Evolutionary conservation across 1,284 basidiomycete genomes (phyloP).

Genomic region (Microbotryum scabiosae): DNA sequence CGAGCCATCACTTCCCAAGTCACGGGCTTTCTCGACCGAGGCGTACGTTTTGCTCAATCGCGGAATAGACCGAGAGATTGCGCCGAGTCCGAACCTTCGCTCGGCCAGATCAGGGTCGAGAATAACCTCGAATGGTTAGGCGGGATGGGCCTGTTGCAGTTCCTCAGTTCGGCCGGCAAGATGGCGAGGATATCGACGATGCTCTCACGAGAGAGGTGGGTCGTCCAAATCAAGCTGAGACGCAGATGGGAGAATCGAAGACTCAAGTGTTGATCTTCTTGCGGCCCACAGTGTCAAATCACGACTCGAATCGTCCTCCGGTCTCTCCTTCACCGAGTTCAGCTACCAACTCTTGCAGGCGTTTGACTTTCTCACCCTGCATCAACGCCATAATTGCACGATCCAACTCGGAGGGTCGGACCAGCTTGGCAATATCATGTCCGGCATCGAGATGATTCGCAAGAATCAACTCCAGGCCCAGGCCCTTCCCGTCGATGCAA

Average conservation of each 20-base stretch:
- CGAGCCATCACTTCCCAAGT: conserved; percentile 58
- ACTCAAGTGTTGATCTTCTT: not conserved
- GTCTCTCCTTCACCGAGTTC: conserved; percentile 96
- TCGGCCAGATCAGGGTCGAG: conserved; percentile 47
- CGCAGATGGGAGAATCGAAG: not conserved
- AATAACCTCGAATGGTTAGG: conserved; percentile 84
- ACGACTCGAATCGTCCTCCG: conserved; percentile 60
- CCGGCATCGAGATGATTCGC: conserved; percentile 33
- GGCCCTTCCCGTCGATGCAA: not conserved
- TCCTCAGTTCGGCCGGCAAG: conserved; percentile 72
- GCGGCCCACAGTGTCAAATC: conserved; percentile 60
- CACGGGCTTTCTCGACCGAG: conserved; percentile 61
- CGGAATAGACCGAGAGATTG: conserved; percentile 37
- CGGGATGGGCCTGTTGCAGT: conserved; percentile 67
- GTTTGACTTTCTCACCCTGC: conserved; percentile 80
- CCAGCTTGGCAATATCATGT: conserved; percentile 91
- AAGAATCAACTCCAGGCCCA: conserved; percentile 6
- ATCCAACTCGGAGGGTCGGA: conserved; percentile 94
- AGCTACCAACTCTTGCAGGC: conserved; percentile 95
- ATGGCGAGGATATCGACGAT: conserved; percentile 78
- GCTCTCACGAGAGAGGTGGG: conserved; percentile 80
- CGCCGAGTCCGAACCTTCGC: conserved; percentile 29
- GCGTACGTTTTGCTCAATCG: conserved; percentile 51
- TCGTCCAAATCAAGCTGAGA: not conserved
- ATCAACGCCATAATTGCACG: conserved; percentile 60